Conservation (phyloP, 768 basidiomycete genomes). For the Leucocoprinus sp. region DNA sequence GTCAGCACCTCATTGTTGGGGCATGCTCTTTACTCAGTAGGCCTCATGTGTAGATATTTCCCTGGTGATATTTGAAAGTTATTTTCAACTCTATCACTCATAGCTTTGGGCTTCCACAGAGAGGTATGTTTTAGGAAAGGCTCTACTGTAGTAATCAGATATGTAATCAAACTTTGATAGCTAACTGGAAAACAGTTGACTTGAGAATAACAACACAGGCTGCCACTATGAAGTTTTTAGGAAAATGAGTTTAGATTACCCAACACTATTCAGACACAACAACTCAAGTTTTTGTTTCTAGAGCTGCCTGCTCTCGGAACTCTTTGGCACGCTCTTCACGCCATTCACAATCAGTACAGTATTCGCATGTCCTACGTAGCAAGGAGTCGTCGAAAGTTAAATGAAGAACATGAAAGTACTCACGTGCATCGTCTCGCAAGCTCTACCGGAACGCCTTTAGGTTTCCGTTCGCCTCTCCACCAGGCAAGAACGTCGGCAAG, state of each 20-base stretch:
- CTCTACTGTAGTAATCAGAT: no score
- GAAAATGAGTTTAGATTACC: background rate
- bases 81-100: no score
- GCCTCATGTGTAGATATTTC: no score
- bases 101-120: no score
- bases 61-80: no score
- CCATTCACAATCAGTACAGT: conserved; percentile 74
- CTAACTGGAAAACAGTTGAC: no score
- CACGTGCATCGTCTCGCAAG: conserved; percentile 61
- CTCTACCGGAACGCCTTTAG: conserved; percentile 59
- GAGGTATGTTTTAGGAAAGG: no score
- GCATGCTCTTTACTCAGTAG: no score
- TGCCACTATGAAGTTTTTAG: background rate
- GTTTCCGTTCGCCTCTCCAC: conserved; percentile 67
- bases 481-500: conserved; percentile 52
- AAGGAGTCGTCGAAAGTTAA: background rate
- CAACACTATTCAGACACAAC: background rate
- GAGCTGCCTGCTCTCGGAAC: conserved; percentile 13
- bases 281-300: background rate
- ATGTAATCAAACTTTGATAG: no score
- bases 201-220: no score
- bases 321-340: conserved; percentile 47
- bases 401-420: conserved; percentile 18
- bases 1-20: no score
- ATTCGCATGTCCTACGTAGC: conserved; percentile 22